Evolutionary conservation across 192 early-diverging fungal genomes (phyloP), one percentile per base, ranked within the genome.

Genomic region (Pilobolus umbonatus): DNA sequence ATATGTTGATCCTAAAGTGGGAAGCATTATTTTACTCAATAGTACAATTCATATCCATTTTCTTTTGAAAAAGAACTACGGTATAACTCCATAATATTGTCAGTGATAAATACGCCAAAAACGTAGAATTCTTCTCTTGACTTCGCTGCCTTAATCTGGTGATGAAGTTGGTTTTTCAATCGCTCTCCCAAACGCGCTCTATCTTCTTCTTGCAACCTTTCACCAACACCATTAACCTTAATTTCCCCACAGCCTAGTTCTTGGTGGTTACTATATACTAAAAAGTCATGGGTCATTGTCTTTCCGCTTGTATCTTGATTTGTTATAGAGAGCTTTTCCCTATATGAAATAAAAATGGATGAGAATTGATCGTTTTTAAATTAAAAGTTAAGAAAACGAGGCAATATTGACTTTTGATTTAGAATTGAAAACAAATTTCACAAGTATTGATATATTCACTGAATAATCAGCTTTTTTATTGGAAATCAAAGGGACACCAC

Each of bases 361-460:
- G 49, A 28, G 30, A 51, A 51, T 28, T 35, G 7, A 51, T 51
- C 49, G 3, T 28, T 51, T 51, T 28, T 31, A 28, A 51, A 51
- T 51, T 51, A 51, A 51, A 45, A 29, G 19, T 12, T 17, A 52
- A 31, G 17, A 26, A 52, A 32, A 52, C 49, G 29, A 52, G 30
- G 49, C 11, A 52, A 52, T n/a, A 32, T 32, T 32, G 21, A 52
- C 30, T 52, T 52, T 52, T 34, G 49, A 52, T 52, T 52, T 52
- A 34, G 49, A 52, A 52, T 52, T 34, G 30, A 52, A 52, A 52
- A 32, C 31, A 52, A 52, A 52, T 32, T 31, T 52, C 34, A 32
- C 29, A 34, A 52, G 26, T 52, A 52, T 52, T 52, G 49, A 32
- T 52, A 32, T 17, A 32, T 52, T 52, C 12, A 52, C 49, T 19